These are phyloP conservation scores for Kalaharituber pfeilii DNA, from an alignment of 2,329 filamentous ascomycete species.

Conservation along the genomic window DNA sequence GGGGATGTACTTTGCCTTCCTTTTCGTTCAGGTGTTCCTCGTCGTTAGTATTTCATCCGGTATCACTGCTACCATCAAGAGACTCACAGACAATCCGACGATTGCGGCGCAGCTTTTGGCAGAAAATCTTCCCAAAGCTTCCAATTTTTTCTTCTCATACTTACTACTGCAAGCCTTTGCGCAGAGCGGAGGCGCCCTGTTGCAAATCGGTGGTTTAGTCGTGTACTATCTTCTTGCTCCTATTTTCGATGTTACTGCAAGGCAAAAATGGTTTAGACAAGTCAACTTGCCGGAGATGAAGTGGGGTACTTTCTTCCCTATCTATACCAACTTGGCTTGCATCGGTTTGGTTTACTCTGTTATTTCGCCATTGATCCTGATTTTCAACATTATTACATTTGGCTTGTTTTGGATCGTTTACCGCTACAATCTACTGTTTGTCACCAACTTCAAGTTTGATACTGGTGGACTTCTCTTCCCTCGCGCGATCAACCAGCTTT, in stretches of 20 bases:
- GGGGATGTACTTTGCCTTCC: constrained; percentile 78
- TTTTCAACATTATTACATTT: constrained; percentile 91
- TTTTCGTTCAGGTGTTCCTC: constrained; percentile 89
- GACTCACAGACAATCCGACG: constrained; percentile 47
- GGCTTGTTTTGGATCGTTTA: constrained; percentile 83
- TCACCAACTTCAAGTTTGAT: constrained; percentile 74
- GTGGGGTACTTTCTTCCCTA: constrained; percentile 89
- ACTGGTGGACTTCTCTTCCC: constrained; percentile 88
- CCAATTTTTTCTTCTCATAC: constrained; percentile 98
- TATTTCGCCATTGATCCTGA: constrained; percentile 71
- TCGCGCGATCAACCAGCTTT: constrained; percentile 82
- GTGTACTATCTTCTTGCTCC: constrained; percentile 68
- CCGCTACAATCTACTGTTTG: constrained; percentile 92
- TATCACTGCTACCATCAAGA: constrained; percentile 46
- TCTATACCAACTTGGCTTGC: constrained; percentile 91
- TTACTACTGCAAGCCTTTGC: constrained; percentile 89
- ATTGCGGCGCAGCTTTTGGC: constrained; percentile 56
- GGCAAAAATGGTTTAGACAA: constrained; percentile 72
- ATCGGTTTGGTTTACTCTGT: constrained; percentile 81
- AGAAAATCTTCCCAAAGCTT: constrained; percentile 60
- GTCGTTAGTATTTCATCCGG: constrained; percentile 75
- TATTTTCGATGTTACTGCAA: constrained; percentile 63
- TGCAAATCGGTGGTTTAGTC: constrained; percentile 64
- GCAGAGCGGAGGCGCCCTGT: constrained; percentile 70
- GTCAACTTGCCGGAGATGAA: constrained; percentile 58